Evolutionary conservation across 2,329 filamentous ascomycete species (phyloP).

Genomic region (Aspergillus sp.): DNA sequence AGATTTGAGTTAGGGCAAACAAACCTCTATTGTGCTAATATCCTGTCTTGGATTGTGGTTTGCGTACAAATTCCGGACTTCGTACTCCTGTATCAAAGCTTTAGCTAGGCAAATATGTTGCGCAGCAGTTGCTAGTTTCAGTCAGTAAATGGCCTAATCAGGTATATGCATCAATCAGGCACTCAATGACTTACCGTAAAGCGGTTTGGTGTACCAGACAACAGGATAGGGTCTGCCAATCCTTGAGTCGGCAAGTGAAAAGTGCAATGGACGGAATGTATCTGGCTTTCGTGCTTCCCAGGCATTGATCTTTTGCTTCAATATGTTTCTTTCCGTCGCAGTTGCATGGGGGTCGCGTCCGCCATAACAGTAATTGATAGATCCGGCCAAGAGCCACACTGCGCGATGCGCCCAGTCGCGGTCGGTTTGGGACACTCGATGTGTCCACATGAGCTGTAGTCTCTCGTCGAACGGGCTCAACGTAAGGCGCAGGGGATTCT

Average conservation of each 20-base stretch:
- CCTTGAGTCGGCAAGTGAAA: conserved; percentile 26
- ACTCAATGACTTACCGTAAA: conserved; percentile 26
- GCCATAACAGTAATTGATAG: conserved; percentile 34
- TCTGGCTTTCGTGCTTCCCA: conserved; percentile 31
- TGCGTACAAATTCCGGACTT: conserved; percentile 20
- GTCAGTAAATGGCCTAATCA: conserved; percentile 1
- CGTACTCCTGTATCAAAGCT: conserved; percentile 25
- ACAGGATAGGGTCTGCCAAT: conserved; percentile 33
- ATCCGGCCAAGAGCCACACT: conserved; percentile 35
- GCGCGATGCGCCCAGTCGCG: conserved; percentile 35
- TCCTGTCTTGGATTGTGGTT: conserved; percentile 15
- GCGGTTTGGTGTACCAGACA: conserved; percentile 33
- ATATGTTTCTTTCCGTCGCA: conserved; percentile 15
- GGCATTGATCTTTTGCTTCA: conserved; percentile 26
- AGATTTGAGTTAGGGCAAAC: not conserved
- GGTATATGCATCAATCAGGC: not conserved
- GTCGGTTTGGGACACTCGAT: conserved; percentile 25
- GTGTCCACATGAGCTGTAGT: conserved; percentile 28
- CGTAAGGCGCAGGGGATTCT: conserved; percentile 31
- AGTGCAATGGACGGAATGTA: conserved; percentile 31
- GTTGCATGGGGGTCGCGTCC: conserved; percentile 21
- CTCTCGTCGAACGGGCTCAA: conserved; percentile 33
- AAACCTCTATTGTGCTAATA: conserved; percentile 23
- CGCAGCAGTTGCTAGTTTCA: conserved; percentile 28
- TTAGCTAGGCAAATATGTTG: conserved; percentile 37